Evolutionary conservation across 2,329 filamentous ascomycete genomes (phyloP).

Genomic region (Cladophialophora exuberans): DNA sequence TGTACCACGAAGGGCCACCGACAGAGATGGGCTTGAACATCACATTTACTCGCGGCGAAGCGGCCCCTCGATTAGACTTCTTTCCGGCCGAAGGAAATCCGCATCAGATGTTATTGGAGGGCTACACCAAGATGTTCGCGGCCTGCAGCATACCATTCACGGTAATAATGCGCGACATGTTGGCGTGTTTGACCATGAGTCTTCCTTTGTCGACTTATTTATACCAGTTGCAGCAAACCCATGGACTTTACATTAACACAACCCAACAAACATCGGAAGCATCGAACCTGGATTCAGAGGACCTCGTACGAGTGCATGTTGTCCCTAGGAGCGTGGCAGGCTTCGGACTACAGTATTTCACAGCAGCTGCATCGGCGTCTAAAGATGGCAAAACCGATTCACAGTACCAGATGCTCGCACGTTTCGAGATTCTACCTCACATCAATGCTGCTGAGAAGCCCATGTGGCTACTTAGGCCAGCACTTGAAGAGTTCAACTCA

Average conservation of each 20-base stretch:
- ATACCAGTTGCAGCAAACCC: slow-evolving; percentile 24
- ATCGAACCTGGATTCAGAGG: slow-evolving; percentile 1
- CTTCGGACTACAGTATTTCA: slow-evolving; percentile 31
- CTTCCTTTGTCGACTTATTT: slow-evolving; percentile 49
- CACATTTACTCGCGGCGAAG: slow-evolving; percentile 7
- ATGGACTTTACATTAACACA: slow-evolving; percentile 9
- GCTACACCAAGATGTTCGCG: slow-evolving; percentile 22
- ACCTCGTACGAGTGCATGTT: slow-evolving; percentile 28
- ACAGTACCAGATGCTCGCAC: slow-evolving; percentile 27
- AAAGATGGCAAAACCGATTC: slow-evolving; percentile 18
- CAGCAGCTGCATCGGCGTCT: slow-evolving; percentile 11
- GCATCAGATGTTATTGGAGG: slow-evolving; percentile 19
- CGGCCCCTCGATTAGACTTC: slow-evolving; percentile 24
- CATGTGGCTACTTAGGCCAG: slow-evolving; percentile 31
- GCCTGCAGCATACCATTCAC: slow-evolving; percentile 18
- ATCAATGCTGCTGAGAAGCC: slow-evolving; percentile 18
- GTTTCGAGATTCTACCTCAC: slow-evolving; percentile 31
- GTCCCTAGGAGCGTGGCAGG: slow-evolving; percentile 23
- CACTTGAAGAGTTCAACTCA: slow-evolving; percentile 31
- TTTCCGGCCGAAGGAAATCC: slow-evolving; percentile 27
- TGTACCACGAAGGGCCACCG: slow-evolving; percentile 20
- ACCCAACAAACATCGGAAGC: not conserved
- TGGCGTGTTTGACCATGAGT: slow-evolving; percentile 41
- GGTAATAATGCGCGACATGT: slow-evolving; percentile 23
- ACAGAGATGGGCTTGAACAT: slow-evolving; percentile 20